Base-by-base conservation (phyloP, 129 eudicot genomes). In the Flaveria ramosissima region DNA sequence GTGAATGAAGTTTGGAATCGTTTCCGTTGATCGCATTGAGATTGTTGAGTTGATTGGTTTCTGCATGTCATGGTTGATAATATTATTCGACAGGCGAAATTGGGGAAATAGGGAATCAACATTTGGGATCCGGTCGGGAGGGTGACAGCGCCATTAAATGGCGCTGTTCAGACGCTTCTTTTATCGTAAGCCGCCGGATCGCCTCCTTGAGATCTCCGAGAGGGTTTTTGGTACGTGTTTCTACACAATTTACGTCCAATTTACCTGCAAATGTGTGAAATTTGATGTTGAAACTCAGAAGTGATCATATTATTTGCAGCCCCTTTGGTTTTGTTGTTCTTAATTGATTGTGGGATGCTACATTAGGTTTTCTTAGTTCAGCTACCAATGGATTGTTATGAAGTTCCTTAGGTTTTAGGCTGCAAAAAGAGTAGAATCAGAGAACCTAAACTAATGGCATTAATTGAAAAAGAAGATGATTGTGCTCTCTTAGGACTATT, bases 131-230 rank as follows among this genome's bases (percentile, higher is more conserved):
- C 85, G 88, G 86, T 87, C 56, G 71, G 76, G 85, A 82, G 48
- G 76, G 83, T 67, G 83, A 89, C 98, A 90, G 98, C 97, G 98
- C 97, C 98, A 90, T 84, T 84, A 71, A 83, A 93, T 93, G 98
- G 97, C 98, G 98, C 98, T 93, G 98, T 90, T 93, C 83, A 88
- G 92, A 71, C 84, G 97, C 45, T 89, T 93, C 90, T 93, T n/a
- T 21, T 93, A 90, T 55, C 83, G 97, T 81, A 93, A 86, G 82
- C 98, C 98, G 78, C 98, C 98, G 68, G 98, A 93, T 88, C 93
- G 93, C 82, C 98, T 93, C 85, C 97, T 89, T 15, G 98, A 93
- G 86, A 93, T 93, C 86, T 77, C 96, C 62, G 98, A 93, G 76
- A 81, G 97, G n/a, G 96, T 91, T 72, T 93, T 88, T 30, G 98